Evolutionary conservation across 2,329 filamentous ascomycete genomes (phyloP), one percentile per base, ranked within the genome.

Genomic region (Penicillium paneum): DNA sequence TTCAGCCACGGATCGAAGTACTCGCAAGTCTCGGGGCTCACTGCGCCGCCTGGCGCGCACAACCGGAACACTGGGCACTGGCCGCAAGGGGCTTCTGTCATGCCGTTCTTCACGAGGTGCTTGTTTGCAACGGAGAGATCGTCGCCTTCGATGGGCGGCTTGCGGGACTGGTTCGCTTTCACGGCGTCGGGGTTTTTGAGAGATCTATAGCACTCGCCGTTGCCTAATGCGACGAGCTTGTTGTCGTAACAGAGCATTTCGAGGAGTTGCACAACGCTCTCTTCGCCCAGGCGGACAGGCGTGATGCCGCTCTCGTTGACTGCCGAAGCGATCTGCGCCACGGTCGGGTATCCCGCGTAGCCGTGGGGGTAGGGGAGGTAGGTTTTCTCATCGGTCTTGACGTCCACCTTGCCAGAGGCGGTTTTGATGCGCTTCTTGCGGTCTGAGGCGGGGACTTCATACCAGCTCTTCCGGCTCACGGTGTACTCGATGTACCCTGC

Each of bases 61-160:
- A 97, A 81, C 54, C 94, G 88, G 70, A 96, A 96, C 2, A 97
- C 93, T 0, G 94, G 94, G 72, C 94, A 99, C 52, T 85, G 82
- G 2, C 93, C 92, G 72, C 94, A 99, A 1, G 94, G 94, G 2
- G 88, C 87, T 71, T 97, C 91, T 1, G 90, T 95, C 62, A 93
- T 84, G 3, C 89, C 89, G 64, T 92, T 96, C 62, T 80, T 72
- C n/a, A 76, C 78, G 15, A 77, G 67, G 13, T 54, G 52, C 46
- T 57, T 40, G 5, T 74, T 76, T 36, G 77, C 73, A 65, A 75
- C 54, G 69, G 66, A 38, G 35, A 65, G 67, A 32, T 67, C 60
- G 19, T 65, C 65, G 36, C 66, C 64, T 15, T 67, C 66, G 28
- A 52, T 59, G 7, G 60, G 56, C 2, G 67, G 63, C 49, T 73